Evolutionary conservation across 495 filamentous ascomycete species (phyloP).

Genomic region (Tetracladium setigerum): DNA sequence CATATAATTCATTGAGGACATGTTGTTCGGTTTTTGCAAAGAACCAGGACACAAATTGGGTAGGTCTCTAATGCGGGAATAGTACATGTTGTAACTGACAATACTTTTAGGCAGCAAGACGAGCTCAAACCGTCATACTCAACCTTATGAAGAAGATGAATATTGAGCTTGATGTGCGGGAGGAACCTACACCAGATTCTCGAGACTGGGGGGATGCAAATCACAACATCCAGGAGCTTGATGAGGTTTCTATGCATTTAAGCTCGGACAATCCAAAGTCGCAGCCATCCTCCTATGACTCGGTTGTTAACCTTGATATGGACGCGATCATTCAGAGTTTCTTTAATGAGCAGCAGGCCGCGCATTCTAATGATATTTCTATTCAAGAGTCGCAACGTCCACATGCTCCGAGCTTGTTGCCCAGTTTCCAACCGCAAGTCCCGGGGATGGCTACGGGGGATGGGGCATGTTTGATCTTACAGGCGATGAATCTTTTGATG

Average conservation of each 20-base stretch:
- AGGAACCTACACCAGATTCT: no score
- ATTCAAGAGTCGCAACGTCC: not conserved
- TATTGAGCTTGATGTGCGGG: slow-evolving; percentile 5
- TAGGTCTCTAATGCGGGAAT: no score
- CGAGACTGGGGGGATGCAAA: no score
- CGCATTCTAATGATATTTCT: not conserved
- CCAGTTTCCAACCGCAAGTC: not conserved
- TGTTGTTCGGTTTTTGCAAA: slow-evolving; percentile 26
- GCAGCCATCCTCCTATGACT: not conserved
- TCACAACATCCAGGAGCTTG: no score
- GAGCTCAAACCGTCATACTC: slow-evolving; percentile 25
- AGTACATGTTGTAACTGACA: no score
- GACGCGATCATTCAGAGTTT: slow-evolving; percentile 8
- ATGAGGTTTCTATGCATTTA: no score
- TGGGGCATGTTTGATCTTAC: not conserved
- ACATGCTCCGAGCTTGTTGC: not conserved
- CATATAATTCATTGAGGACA: slow-evolving; percentile 21
- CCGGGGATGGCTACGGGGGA: not conserved
- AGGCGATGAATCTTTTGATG: not conserved
- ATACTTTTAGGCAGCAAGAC: slow-evolving; percentile 15
- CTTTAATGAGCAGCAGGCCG: not conserved
- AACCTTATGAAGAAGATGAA: slow-evolving; percentile 30
- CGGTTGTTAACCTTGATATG: slow-evolving; percentile 1
- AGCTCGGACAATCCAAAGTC: no score
- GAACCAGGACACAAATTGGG: slow-evolving; percentile 27